A percentile compares a stretch with the other conserved stretches of the same genome.
Evolutionary conservation across 2,329 filamentous ascomycete genomes (phyloP).

Genomic region (Xylariaceae sp.): DNA sequence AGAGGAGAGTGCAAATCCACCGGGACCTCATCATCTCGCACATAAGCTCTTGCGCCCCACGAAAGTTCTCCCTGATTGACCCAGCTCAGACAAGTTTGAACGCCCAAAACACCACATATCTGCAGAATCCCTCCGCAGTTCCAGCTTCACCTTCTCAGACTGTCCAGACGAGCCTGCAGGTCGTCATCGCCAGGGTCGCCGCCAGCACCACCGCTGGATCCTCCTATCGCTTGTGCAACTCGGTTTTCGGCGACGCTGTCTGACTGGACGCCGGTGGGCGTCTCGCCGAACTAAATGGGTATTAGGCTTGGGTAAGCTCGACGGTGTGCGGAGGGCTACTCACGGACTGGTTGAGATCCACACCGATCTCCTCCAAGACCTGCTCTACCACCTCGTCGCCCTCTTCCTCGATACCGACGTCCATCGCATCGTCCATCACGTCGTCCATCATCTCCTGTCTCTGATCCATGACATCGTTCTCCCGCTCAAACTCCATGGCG

Average conservation of each 20-base stretch:
- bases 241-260: constrained; percentile 63
- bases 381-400: constrained; percentile 96
- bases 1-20: too few relatives aligned
- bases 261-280: constrained; percentile 75
- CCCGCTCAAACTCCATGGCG: constrained; percentile 97
- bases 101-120: too few relatives aligned
- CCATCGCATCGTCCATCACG: constrained; percentile 93
- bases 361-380: constrained; percentile 91
- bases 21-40: too few relatives aligned
- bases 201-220: constrained; percentile 41
- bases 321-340: constrained; percentile 28
- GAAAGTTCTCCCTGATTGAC: too few relatives aligned
- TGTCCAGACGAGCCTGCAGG: constrained; percentile 86
- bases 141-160: constrained; percentile 62
- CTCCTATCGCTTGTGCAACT: constrained; percentile 81
- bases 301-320: constrained; percentile 17
- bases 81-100: too few relatives aligned
- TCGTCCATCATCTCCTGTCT: constrained; percentile 99
- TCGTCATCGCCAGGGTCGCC: constrained; percentile 74
- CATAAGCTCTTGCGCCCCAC: too few relatives aligned
- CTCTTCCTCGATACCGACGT: constrained; percentile 83
- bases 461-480: constrained; percentile 99
- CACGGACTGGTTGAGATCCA: constrained; percentile 86
- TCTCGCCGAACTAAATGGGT: constrained; percentile 70
- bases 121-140: too few relatives aligned